Evolutionary conservation across 495 filamentous ascomycete species (phyloP).

Genomic region (Penicillium manginii): DNA sequence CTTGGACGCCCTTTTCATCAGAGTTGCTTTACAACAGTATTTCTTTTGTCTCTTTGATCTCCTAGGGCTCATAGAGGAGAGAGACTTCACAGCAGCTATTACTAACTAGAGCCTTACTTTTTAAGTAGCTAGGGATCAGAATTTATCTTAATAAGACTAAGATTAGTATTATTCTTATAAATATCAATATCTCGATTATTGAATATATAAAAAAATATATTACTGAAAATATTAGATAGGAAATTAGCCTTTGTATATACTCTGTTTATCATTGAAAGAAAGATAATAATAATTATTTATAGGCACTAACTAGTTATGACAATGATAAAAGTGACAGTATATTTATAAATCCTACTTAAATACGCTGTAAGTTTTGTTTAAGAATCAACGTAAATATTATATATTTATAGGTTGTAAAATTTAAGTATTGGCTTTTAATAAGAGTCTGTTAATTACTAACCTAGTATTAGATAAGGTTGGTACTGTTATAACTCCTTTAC

Average conservation of each 20-base stretch:
- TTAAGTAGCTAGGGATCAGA: background rate
- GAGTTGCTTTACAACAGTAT: slow-evolving; percentile 16
- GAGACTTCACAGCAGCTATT: slow-evolving; percentile 3
- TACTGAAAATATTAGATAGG: slow-evolving; percentile 6
- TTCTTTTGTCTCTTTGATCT: slow-evolving; percentile 11
- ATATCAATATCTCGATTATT: slow-evolving; percentile 3
- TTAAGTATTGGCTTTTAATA: background rate
- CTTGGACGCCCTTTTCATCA: slow-evolving; percentile 20
- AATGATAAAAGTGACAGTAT: background rate
- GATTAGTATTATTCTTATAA: background rate
- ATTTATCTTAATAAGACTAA: background rate
- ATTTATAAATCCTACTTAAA: slow-evolving; percentile 6
- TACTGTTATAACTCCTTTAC: background rate
- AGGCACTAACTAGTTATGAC: background rate
- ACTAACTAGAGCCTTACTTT: slow-evolving; percentile 1
- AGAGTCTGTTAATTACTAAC: background rate
- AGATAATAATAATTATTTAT: slow-evolving; percentile 6
- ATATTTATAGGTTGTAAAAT: slow-evolving; percentile 1
- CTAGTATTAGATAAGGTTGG: background rate
- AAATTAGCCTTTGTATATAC: slow-evolving; percentile 8
- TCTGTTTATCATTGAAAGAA: slow-evolving; percentile 5
- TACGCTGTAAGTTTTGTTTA: background rate
- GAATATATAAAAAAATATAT: slow-evolving; percentile 6
- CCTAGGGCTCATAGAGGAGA: slow-evolving; percentile 7
- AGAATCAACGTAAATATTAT: slow-evolving; percentile 4